Base-by-base conservation (phyloP, 2,329 filamentous ascomycete species). In the Trematosphaeria pertusa region DNA sequence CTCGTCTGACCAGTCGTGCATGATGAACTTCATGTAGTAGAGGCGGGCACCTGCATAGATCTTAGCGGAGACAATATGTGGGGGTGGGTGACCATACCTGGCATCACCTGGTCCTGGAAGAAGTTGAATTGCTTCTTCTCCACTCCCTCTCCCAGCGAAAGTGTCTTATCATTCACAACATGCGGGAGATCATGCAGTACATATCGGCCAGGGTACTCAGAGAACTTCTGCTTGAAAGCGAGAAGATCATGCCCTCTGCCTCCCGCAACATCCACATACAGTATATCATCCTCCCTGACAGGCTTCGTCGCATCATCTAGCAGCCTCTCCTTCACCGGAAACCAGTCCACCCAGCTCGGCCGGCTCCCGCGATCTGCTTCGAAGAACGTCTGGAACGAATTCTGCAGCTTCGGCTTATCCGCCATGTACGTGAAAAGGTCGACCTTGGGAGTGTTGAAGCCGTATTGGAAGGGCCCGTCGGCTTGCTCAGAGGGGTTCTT, bases 401-500 rank as follows among this genome's bases (percentile, higher is more conserved):
- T n/a, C n/a, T n/a, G n/a, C n/a, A n/a, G n/a, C n/a, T n/a, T n/a
- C n/a, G n/a, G n/a, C 19, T 45, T 41, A 5, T 22, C 26, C 22
- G 46, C 15, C 12, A 24, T 7, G 12, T 32, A 53, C 12, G 44
- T 35, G 26, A 46, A 53, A 20, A 42, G 42, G 26, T 46, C 20
- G 19, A 38, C 10, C 10, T 45, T 28, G 9, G n/a, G n/a, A n/a
- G n/a, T n/a, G n/a, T 37, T 22, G 32, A 31, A 32, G 17, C 24
- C 30, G 17, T 54, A 54, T 33, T 65, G 60, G 31, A 61, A 61
- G 5, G 60, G 46, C 3, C 61, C 61, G 22, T 61, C 49, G 5
- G 35, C 39, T 7, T 57, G 53, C 36, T 67, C 58, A 3, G 46
- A 37, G 0, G 61, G 56, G 32, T 57, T 62, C 19, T 37, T 48